Percentiles rank a stretch among this genome's conserved stretches.
Conservation (phyloP, 106 monocot genomes). For the Apostasia ramifera region DNA sequence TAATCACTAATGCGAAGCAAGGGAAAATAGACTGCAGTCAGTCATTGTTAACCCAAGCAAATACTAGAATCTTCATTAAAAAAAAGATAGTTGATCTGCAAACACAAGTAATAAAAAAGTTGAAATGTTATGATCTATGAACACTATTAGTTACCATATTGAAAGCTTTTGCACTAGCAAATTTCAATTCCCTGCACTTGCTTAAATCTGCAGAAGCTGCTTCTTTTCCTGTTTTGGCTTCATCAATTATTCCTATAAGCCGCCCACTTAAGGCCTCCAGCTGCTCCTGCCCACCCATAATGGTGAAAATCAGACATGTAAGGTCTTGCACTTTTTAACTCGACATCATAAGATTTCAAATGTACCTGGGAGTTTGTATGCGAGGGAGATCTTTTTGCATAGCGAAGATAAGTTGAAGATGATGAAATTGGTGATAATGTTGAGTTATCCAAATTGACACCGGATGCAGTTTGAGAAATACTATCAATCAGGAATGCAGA, state of each 20-base stretch:
- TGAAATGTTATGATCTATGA: not conserved
- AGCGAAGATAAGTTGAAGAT: slow-evolving; percentile 17
- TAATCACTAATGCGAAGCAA: too few species aligned
- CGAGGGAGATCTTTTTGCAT: slow-evolving; percentile 7
- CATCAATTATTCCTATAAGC: slow-evolving; percentile 22
- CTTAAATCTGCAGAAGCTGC: slow-evolving; percentile 26
- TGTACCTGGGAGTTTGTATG: slow-evolving; percentile 22
- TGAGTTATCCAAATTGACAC: slow-evolving; percentile 6
- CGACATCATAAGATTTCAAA: not conserved
- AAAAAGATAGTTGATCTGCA: too few species aligned
- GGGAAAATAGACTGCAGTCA: too few species aligned
- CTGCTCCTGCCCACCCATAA: slow-evolving; percentile 21
- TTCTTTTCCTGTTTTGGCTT: slow-evolving; percentile 39
- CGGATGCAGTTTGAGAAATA: not conserved
- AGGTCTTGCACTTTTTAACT: not conserved
- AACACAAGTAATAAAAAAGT: too few species aligned
- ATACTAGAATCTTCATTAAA: too few species aligned
- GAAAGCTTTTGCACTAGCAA: slow-evolving; percentile 20
- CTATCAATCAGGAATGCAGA: not conserved
- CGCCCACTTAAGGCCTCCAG: slow-evolving; percentile 2
- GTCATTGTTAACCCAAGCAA: too few species aligned
- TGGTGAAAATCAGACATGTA: not conserved
- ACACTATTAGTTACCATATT: slow-evolving; percentile 17
- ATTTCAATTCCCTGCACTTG: slow-evolving; percentile 38
- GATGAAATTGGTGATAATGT: not conserved